Evolutionary conservation across 2,329 filamentous ascomycete genomes (phyloP).

Genomic region (Massarina eburnea): DNA sequence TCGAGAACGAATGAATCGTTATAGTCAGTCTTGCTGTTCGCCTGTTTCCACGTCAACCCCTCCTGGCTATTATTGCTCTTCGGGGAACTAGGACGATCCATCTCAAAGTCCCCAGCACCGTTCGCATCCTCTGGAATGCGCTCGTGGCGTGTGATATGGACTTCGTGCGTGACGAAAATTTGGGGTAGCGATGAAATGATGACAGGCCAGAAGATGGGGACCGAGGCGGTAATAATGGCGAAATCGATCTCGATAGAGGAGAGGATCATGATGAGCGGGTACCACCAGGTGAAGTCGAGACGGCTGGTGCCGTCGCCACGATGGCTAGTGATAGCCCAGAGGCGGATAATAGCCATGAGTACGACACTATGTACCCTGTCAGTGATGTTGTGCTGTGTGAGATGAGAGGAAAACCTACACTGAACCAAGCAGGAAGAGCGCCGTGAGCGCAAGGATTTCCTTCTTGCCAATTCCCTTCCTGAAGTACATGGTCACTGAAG

Average conservation of each 20-base stretch:
- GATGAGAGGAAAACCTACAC: constrained; percentile 15
- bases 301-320: constrained; percentile 8
- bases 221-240: constrained; percentile 40
- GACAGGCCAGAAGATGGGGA: constrained; percentile 42
- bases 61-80: constrained; percentile 27
- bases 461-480: constrained; percentile 21
- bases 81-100: constrained; percentile 17
- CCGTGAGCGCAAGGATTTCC: constrained; percentile 29
- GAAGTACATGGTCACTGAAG: constrained; percentile 23
- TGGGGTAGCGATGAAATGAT: constrained; percentile 28
- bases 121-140: constrained; percentile 12
- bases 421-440: constrained; percentile 28
- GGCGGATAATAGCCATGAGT: constrained; percentile 30
- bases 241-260: constrained; percentile 38
- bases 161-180: constrained; percentile 40
- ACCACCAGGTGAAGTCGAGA: constrained; percentile 38
- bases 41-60: constrained; percentile 14
- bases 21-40: constrained; percentile 10
- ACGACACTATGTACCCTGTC: constrained; percentile 21
- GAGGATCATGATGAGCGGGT: constrained; percentile 30
- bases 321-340: constrained; percentile 29
- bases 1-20: constrained; percentile 9
- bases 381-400: background rate
- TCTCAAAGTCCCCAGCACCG: constrained; percentile 20
- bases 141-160: constrained; percentile 29